These are phyloP conservation scores for Ogataea degrootiae DNA, from an alignment of 805 yeast species.

Conservation along the genomic window DNA sequence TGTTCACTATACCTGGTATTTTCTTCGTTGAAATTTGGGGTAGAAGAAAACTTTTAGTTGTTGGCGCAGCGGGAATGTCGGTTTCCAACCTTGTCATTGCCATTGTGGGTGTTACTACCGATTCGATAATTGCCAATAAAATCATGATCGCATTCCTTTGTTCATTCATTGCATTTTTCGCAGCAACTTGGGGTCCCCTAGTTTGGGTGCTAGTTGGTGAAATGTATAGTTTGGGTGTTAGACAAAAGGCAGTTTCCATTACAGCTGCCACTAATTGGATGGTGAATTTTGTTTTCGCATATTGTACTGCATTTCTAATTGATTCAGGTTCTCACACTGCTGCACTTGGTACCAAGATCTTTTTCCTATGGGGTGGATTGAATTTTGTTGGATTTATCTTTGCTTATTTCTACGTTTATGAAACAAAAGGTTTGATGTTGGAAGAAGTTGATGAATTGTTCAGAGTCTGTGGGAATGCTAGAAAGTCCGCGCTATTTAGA, in stretches of 20 bases:
- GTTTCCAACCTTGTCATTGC: conserved; percentile 67
- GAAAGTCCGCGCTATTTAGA: conserved; percentile 42
- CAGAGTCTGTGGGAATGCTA: conserved; percentile 51
- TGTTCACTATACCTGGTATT: conserved; percentile 79
- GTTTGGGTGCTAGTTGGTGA: conserved; percentile 70
- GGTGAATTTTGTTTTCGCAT: conserved; percentile 71
- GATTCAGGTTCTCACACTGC: conserved; percentile 67
- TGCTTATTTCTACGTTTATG: conserved; percentile 66
- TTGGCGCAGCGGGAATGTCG: conserved; percentile 77
- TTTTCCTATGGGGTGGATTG: conserved; percentile 76
- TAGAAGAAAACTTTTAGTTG: conserved; percentile 60
- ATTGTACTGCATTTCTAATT: conserved; percentile 68
- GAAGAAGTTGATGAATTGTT: conserved; percentile 81
- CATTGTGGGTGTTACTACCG: conserved; percentile 47
- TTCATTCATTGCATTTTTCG: conserved; percentile 69
- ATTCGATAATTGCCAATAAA: conserved; percentile 45
- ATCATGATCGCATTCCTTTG: conserved; percentile 64
- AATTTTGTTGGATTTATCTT: conserved; percentile 55
- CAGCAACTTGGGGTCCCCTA: conserved; percentile 80
- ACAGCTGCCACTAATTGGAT: conserved; percentile 80
- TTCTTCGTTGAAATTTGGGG: conserved; percentile 75
- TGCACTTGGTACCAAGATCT: conserved; percentile 64
- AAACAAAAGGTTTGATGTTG: conserved; percentile 72
- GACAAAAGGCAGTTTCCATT: conserved; percentile 73
- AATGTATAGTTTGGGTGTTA: conserved; percentile 63